Percentiles rank a stretch among this genome's conserved stretches.
Evolutionary conservation across 2,329 filamentous ascomycete genomes (phyloP).

Genomic region (Fusarium nelsonii): DNA sequence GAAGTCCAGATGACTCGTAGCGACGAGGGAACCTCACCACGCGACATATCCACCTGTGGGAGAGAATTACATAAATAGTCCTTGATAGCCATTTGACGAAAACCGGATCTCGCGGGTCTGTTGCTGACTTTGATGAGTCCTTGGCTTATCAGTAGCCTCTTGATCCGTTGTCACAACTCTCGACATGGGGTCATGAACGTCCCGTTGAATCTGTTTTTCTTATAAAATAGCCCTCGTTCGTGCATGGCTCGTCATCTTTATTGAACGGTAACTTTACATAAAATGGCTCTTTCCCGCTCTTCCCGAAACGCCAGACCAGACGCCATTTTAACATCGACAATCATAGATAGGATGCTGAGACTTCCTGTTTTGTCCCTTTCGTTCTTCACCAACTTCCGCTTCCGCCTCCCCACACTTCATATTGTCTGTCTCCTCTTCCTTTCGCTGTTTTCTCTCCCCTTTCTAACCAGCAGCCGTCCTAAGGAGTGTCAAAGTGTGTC

Average conservation of each 20-base stretch:
- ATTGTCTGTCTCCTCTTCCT: not conserved
- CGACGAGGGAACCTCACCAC: constrained; percentile 32
- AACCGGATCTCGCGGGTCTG: not conserved
- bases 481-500: constrained; percentile 45
- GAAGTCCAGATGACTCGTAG: constrained; percentile 39
- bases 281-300: constrained; percentile 50
- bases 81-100: not conserved
- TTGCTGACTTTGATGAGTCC: not conserved
- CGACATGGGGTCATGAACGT: constrained; percentile 6
- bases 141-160: not conserved
- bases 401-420: not conserved
- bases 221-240: constrained; percentile 42
- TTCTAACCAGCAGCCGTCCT: constrained; percentile 29
- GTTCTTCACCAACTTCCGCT: constrained; percentile 6
- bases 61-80: constrained; percentile 10
- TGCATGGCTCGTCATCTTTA: constrained; percentile 43
- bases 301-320: constrained; percentile 52
- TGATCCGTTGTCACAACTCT: not conserved
- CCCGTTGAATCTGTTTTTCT: constrained; percentile 27
- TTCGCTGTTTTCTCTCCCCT: constrained; percentile 4
- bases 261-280: constrained; percentile 48
- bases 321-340: constrained; percentile 45
- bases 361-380: constrained; percentile 31
- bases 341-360: constrained; percentile 41
- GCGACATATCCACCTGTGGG: constrained; percentile 26